A percentile compares a stretch with the other conserved stretches of the same genome.
Conservation (phyloP, 495 filamentous ascomycete species). For the Xylaria castorea region DNA sequence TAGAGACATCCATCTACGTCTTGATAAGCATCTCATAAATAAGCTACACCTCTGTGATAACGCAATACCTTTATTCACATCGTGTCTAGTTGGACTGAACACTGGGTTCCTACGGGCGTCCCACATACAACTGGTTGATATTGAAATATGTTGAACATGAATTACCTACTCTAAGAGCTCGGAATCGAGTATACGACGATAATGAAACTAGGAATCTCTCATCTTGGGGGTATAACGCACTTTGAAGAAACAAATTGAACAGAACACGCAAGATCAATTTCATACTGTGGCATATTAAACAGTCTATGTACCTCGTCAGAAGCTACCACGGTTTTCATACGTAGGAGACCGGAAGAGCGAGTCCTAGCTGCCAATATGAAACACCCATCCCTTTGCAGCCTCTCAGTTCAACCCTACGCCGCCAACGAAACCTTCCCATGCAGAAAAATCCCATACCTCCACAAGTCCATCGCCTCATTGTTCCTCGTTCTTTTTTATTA, state of each 20-base stretch:
- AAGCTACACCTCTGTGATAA: neutral
- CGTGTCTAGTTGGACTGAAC: neutral
- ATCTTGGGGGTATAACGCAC: neutral
- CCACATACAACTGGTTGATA: neutral
- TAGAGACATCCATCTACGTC: neutral
- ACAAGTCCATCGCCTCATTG: conserved; percentile 29
- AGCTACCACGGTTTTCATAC: conserved; percentile 14
- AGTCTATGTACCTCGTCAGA: conserved; percentile 41
- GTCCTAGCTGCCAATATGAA: conserved; percentile 23
- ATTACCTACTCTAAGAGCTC: too few species aligned
- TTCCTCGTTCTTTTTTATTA: conserved; percentile 33
- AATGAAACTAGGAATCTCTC: neutral
- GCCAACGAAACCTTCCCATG: conserved; percentile 41
- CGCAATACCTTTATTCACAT: neutral
- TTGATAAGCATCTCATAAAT: neutral
- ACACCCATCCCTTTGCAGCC: conserved; percentile 24
- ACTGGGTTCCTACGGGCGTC: neutral
- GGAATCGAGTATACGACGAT: neutral
- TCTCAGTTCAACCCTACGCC: conserved; percentile 41
- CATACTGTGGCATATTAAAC: conserved; percentile 41
- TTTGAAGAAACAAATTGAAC: neutral
- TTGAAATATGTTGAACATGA: neutral
- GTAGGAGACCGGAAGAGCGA: conserved; percentile 2
- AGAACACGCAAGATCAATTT: conserved; percentile 24
- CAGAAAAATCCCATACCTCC: conserved; percentile 30